Evolutionary conservation across 1,284 basidiomycete genomes (phyloP), one percentile per base, ranked within the genome.

Genomic region (Volvariella surrecta): DNA sequence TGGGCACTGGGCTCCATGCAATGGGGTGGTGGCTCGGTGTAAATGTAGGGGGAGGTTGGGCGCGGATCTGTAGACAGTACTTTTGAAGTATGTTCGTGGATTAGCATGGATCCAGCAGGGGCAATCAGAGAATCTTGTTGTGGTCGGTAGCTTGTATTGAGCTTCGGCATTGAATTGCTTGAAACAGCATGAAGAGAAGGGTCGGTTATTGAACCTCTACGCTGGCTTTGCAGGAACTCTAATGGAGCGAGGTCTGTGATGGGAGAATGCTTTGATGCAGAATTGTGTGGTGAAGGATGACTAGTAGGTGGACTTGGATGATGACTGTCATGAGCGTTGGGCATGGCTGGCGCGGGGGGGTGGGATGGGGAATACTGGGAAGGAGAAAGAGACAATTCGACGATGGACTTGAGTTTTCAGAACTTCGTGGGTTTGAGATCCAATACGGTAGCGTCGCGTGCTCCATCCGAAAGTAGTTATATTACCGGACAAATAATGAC

Each of bases 141-240:
- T 28, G 52, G 50, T 40, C 58, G 61, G 49, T 60, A 61, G 40
- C 54, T 54, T 10, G 54, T 51, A 51, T 18, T 39, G 51, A 57
- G 46, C 50, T 64, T 62, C 48, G 60, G 46, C 48, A 48, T 51
- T 44, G 61, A 48, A 50, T 55, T 54, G 10, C 61, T 58, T 19
- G 64, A 55, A 13, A 74, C 68, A 44, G 78, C 76, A 61, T 85
- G 83, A 42, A 87, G 69, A 38, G 79, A 79, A 2, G 84, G 85
- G 64, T 88, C 85, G 15, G 85, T 85, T 55, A 87, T 80, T 1
- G 86, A 88, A 45, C 82, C 82, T 48, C 84, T 67, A 19, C 85
- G 76, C 55, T 87, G 85, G 47, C 74, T 83, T 60, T 87, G 82
- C 20, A 87, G 71, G 57, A 72, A 80, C 58, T 86, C 79, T 52